A percentile compares a stretch with the other conserved stretches of the same genome.
Conservation (phyloP, 2,329 filamentous ascomycete genomes). For the Talaromyces sp. region DNA sequence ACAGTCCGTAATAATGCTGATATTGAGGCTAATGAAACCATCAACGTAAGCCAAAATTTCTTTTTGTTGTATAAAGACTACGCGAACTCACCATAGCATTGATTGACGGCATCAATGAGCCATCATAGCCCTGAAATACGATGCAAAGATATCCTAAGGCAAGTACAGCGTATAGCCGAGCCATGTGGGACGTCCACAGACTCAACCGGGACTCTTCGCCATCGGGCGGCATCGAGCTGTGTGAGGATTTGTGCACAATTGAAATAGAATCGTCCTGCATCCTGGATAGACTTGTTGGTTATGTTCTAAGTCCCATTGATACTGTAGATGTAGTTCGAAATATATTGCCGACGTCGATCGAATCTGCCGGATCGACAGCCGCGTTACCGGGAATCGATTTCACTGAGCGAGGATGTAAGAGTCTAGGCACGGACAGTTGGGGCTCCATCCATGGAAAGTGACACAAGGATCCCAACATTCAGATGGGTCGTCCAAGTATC, state of each 20-base stretch:
- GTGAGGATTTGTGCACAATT: not conserved
- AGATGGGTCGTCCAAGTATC: not conserved
- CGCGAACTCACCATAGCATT: constrained; percentile 13
- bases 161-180: constrained; percentile 13
- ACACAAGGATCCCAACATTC: not conserved
- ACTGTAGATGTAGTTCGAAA: not conserved
- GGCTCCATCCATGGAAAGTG: not conserved
- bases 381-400: not conserved
- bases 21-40: constrained; percentile 13
- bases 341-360: not conserved
- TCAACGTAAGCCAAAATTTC: not conserved
- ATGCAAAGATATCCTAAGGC: constrained; percentile 16
- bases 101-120: constrained; percentile 15
- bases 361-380: not conserved
- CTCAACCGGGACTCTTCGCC: constrained; percentile 6
- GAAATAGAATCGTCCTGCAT: constrained; percentile 4
- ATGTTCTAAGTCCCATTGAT: not conserved
- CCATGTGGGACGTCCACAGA: constrained; percentile 15
- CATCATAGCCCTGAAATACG: constrained; percentile 17
- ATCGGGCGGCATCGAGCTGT: not conserved
- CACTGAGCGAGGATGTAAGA: not conserved
- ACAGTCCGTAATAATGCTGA: constrained; percentile 15
- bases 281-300: not conserved
- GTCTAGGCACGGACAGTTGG: not conserved
- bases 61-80: not conserved